Base-by-base conservation (phyloP, 2,329 filamentous ascomycete genomes). In the Parascedosporium putredinis region DNA sequence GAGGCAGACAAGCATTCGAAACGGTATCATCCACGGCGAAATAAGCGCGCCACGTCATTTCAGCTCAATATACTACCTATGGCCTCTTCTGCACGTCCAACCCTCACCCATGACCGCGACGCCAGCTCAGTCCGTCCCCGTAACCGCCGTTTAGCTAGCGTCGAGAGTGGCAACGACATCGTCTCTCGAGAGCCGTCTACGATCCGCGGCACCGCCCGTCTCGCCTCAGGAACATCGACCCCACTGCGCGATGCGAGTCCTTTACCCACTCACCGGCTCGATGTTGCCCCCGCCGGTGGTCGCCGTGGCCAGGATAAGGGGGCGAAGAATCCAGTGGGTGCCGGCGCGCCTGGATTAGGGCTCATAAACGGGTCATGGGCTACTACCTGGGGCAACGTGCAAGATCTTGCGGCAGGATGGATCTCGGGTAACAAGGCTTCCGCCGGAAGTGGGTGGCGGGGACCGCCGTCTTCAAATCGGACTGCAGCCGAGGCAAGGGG, bases 321-420 rank as follows among this genome's bases (percentile, higher is more conserved):
- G 20, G 31, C 27, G 38, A 50, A 24, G 47, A 43, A 20, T n/a
- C 47, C 47, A 14, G 38, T 20, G 7, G 23, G 43, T 31, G 23
- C 16, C 47, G 49, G 46, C 34, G 40, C 25, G 20, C 33, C 33
- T 16, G 49, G 49, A 16, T 27, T 43, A 4, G 49, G 49, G 5
- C 66, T 78, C 44, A 61, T 78, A 8, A 74, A 72, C 49, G 70
- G 73, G 43, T 71, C 75, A 2, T 76, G 74, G 68, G 63, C 70
- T 2, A 70, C 75, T 27, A 73, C 69, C 57, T 80, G 76, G 76
- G 66, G 71, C 3, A 76, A 75, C 4, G 70, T 80, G 2, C 73
- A 77, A 51, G 74, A 72, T 33, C 67, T 80, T 47, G 74, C 49
- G 16, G 9, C 49, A 18, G 34, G 44, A 6, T 50, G 42, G 42